Evolutionary conservation across 345 rosid genomes (phyloP).

Genomic region (Lumnitzera racemosa): DNA sequence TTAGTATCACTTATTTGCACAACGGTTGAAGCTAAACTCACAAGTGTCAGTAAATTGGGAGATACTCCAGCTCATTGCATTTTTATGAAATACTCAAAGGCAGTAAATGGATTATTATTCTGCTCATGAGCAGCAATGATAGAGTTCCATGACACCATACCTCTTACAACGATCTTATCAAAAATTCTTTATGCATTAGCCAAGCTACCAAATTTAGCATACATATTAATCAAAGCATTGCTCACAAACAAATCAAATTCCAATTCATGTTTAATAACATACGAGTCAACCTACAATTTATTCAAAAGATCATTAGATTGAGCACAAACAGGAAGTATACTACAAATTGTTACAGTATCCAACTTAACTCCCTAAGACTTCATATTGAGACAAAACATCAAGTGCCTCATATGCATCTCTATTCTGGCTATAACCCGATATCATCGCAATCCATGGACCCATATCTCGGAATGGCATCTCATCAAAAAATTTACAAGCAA

Average conservation of each 20-base stretch:
- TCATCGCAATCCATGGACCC: constrained; percentile 20
- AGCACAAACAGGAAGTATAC: constrained; percentile 13
- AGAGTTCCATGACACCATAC: constrained; percentile 37
- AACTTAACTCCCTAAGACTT: constrained; percentile 13
- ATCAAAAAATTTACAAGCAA: constrained; percentile 13
- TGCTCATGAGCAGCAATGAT: constrained; percentile 25
- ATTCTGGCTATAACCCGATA: constrained; percentile 20
- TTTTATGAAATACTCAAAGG: constrained; percentile 8
- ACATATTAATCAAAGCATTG: constrained; percentile 36
- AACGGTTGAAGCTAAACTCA: constrained; percentile 14
- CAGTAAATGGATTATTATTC: constrained; percentile 13
- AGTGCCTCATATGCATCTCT: constrained; percentile 12
- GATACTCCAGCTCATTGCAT: constrained; percentile 9
- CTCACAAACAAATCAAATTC: constrained; percentile 27
- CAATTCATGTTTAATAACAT: constrained; percentile 19
- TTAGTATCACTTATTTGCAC: neutral
- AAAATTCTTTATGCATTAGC: constrained; percentile 19
- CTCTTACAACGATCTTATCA: constrained; percentile 21
- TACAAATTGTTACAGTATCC: constrained; percentile 16
- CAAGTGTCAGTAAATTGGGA: constrained; percentile 14
- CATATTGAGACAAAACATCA: constrained; percentile 11
- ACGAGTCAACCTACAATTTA: constrained; percentile 11
- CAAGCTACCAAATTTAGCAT: constrained; percentile 26
- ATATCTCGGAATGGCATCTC: constrained; percentile 12
- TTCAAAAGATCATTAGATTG: constrained; percentile 10